Conservation (phyloP, 805 yeast species). For the Candida nonsorbophila region DNA sequence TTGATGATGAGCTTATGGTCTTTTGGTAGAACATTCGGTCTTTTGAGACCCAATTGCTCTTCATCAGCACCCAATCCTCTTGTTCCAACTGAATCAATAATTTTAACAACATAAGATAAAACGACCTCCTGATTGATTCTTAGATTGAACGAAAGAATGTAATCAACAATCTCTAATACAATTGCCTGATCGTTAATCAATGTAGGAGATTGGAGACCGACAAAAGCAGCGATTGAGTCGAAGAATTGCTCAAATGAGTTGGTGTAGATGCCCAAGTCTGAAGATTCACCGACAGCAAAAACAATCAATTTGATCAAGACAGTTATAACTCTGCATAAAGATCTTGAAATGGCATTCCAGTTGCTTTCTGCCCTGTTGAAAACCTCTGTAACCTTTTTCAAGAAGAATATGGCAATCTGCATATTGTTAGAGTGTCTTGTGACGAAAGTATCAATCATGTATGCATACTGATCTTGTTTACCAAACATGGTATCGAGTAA, state of each 20-base stretch:
- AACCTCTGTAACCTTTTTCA: slow-evolving; percentile 40
- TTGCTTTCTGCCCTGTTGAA: slow-evolving; percentile 45
- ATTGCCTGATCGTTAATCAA: slow-evolving; percentile 60
- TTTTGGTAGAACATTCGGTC: slow-evolving; percentile 25
- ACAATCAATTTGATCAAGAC: slow-evolving; percentile 42
- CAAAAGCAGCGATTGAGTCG: slow-evolving; percentile 38
- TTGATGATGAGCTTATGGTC: slow-evolving; percentile 52
- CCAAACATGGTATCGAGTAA: slow-evolving; percentile 60
- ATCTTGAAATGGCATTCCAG: slow-evolving; percentile 62
- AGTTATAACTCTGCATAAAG: slow-evolving; percentile 56
- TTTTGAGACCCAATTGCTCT: slow-evolving; percentile 15
- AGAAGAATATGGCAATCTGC: slow-evolving; percentile 45
- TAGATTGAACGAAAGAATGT: slow-evolving; percentile 42
- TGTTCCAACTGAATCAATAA: slow-evolving; percentile 52
- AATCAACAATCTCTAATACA: slow-evolving; percentile 55
- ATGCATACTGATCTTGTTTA: slow-evolving; percentile 58
- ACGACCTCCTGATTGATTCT: slow-evolving; percentile 35
- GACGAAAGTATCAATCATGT: slow-evolving; percentile 49
- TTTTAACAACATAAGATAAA: slow-evolving; percentile 35
- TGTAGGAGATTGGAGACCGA: slow-evolving; percentile 40
- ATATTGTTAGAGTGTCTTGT: slow-evolving; percentile 34
- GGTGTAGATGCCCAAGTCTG: slow-evolving; percentile 21
- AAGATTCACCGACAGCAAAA: slow-evolving; percentile 14
- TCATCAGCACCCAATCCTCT: slow-evolving; percentile 49
- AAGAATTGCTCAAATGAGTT: slow-evolving; percentile 28